Evolutionary conservation across 1,139 yeast species (phyloP).

Genomic region (Pichia terricola): DNA sequence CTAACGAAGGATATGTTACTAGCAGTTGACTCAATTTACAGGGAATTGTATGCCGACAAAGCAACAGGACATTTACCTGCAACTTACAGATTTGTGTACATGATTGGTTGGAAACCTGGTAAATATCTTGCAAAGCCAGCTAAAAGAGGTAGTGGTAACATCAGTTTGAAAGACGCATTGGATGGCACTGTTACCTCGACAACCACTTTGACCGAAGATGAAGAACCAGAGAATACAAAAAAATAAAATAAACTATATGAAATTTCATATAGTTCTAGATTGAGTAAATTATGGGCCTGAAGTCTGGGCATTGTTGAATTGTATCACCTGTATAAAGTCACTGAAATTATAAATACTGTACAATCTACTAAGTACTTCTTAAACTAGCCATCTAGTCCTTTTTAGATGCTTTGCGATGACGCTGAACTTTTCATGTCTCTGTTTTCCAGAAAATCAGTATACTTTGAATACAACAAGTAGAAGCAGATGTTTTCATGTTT

Average conservation of each 20-base stretch:
- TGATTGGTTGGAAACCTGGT: constrained; percentile 87
- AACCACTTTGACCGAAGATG: constrained; percentile 15
- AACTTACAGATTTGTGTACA: constrained; percentile 65
- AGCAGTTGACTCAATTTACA: constrained; percentile 72
- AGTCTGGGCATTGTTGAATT: too few relatives aligned
- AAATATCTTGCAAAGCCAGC: constrained; percentile 59
- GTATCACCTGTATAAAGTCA: too few relatives aligned
- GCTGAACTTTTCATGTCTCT: background rate
- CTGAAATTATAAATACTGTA: too few relatives aligned
- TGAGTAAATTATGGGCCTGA: too few relatives aligned
- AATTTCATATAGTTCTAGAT: too few relatives aligned
- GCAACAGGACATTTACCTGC: constrained; percentile 43
- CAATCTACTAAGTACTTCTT: too few relatives aligned
- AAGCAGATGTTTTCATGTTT: background rate
- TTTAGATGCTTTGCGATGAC: too few relatives aligned
- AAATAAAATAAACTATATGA: constrained; percentile 20
- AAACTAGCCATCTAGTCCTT: too few relatives aligned
- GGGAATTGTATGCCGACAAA: constrained; percentile 54
- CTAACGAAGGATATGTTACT: constrained; percentile 57
- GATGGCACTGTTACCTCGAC: constrained; percentile 12
- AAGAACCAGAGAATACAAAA: constrained; percentile 3
- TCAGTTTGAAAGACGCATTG: constrained; percentile 56
- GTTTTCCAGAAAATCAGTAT: background rate
- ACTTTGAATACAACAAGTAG: background rate
- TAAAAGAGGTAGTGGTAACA: constrained; percentile 60